Base-by-base conservation (phyloP, 257 asterid species). In the Solanum gracilifrons region DNA sequence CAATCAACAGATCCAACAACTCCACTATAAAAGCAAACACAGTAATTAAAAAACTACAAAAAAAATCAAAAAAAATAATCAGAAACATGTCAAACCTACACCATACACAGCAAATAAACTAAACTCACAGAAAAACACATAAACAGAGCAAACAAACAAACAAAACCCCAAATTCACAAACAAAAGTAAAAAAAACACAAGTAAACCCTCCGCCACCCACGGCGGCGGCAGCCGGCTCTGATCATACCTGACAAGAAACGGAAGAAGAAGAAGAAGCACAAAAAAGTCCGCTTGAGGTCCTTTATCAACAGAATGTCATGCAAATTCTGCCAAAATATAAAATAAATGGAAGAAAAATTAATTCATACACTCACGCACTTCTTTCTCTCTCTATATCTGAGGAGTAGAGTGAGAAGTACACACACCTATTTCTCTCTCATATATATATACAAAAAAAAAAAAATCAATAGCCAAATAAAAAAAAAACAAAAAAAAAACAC, bases 1-100 rank as follows among this genome's bases (percentile, higher is more conserved):
- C 29, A 82, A 46, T 48, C 41, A 82, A 82, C 71, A 82, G 85
- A 82, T 82, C 85, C 85, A 48, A 48, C 85, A 82, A 82, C 85
- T 62, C 69, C 68, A 29, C n/a, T 82, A 31, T 25, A 82, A 48
- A 6, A 82, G 6, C 71, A 18, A 82, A 31, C 43, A 48, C 43
- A 82, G 0, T 27, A 80, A 2, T 7, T 27, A 0, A 16, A 39
- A 25, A 77, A 35, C 25, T 5, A 74, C 27, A 16, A 15, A 48
- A 51, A 48, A 1, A 46, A 77, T 1, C 0, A 15, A 43, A 41
- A 41, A 39, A 41, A 3, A 13, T 4, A 41, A 16, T 37, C 58
- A 43, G 2, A 41, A 27, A 79, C 16, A 20, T 6, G 3, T 27
- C 84, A 27, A 79, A 79, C 39, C 13, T 43, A 43, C 58, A 37